A percentile compares a stretch with the other conserved stretches of the same genome.
Conservation (phyloP, 495 filamentous ascomycete genomes). For the Hypoxylon rickii region DNA sequence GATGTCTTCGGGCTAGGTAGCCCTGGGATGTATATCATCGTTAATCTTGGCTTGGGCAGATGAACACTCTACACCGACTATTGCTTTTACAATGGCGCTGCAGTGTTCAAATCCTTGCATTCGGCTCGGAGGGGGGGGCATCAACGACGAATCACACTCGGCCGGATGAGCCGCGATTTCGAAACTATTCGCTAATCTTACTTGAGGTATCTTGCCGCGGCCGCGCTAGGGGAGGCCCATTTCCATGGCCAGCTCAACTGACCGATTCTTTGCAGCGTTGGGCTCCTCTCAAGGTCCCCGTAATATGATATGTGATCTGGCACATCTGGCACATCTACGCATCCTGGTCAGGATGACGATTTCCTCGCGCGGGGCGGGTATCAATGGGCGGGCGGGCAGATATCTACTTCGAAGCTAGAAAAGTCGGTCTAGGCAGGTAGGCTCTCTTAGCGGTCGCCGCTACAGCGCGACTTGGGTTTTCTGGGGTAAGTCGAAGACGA, state of each 20-base stretch:
- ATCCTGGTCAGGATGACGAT: conserved; percentile 26
- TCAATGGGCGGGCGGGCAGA: conserved; percentile 18
- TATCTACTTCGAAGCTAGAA: conserved; percentile 17
- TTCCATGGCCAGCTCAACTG: conserved; percentile 27
- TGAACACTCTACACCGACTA: conserved; percentile 27
- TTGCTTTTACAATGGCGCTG: conserved; percentile 24
- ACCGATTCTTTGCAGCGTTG: conserved; percentile 34
- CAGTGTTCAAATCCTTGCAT: conserved; percentile 31
- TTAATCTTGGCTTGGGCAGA: neutral
- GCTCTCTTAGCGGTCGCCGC: conserved; percentile 6
- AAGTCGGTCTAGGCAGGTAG: conserved; percentile 27
- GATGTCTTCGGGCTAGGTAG: neutral
- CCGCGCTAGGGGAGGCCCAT: conserved; percentile 26
- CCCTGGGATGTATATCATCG: neutral
- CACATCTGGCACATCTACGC: conserved; percentile 15
- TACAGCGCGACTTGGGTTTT: conserved; percentile 12
- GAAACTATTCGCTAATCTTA: conserved; percentile 29
- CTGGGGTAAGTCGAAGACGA: conserved; percentile 22
- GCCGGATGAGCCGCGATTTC: conserved; percentile 34
- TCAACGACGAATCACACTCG: conserved; percentile 16
- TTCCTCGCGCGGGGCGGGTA: conserved; percentile 20
- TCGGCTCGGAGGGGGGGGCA: conserved; percentile 6
- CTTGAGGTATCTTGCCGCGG: conserved; percentile 18
- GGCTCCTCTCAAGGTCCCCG: conserved; percentile 14
- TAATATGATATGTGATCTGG: conserved; percentile 25